These are phyloP conservation scores for Keithomyces neogunnii DNA, from an alignment of 2,329 filamentous ascomycete species.

Conservation along the genomic window DNA sequence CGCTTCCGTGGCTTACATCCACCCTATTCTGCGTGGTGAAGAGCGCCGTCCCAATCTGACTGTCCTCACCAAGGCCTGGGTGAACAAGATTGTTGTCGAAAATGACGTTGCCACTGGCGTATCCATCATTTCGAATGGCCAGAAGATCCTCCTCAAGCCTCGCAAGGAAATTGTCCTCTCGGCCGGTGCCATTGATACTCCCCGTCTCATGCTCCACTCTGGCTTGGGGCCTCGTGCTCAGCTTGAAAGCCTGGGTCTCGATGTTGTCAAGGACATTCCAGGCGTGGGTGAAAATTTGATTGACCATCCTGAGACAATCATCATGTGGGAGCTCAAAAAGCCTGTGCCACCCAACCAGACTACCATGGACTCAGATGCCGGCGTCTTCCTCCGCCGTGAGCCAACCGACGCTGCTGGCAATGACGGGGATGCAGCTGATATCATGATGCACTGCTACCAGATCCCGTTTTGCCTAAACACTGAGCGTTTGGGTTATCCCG, in stretches of 20 bases:
- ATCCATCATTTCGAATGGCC: constrained; percentile 50
- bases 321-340: constrained; percentile 70
- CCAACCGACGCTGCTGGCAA: constrained; percentile 53
- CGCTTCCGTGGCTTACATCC: constrained; percentile 86
- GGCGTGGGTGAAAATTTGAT: constrained; percentile 54
- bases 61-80: constrained; percentile 80
- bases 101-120: constrained; percentile 66
- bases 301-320: constrained; percentile 53
- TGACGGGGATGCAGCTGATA: constrained; percentile 70
- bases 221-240: constrained; percentile 48
- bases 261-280: constrained; percentile 47
- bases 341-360: constrained; percentile 71
- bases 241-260: constrained; percentile 44
- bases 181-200: constrained; percentile 75
- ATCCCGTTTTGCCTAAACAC: constrained; percentile 90
- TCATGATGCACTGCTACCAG: constrained; percentile 98
- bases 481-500: constrained; percentile 61
- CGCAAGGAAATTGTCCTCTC: constrained; percentile 71
- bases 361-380: constrained; percentile 85
- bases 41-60: constrained; percentile 79
- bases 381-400: constrained; percentile 79
- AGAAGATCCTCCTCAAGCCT: constrained; percentile 48
- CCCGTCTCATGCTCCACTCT: constrained; percentile 53
- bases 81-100: constrained; percentile 68
- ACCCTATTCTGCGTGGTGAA: constrained; percentile 77